A percentile compares a stretch with the other conserved stretches of the same genome.
Evolutionary conservation across 441 rosid species (phyloP).

Genomic region (Pelargonium myrrhifolium): DNA sequence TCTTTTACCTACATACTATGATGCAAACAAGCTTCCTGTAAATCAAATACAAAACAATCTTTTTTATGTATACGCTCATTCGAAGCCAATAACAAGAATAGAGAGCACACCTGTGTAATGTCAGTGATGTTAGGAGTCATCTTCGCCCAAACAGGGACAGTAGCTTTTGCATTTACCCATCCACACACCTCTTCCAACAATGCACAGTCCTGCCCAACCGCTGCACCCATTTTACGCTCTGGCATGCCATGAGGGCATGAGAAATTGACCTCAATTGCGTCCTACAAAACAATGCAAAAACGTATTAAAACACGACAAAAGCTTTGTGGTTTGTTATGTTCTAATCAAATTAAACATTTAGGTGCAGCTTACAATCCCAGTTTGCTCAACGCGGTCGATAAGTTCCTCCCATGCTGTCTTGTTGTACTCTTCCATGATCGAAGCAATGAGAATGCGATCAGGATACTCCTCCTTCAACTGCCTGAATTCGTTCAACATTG

Average conservation of each 20-base stretch:
- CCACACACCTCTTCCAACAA: conserved; percentile 82
- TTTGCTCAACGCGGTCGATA: conserved; percentile 89
- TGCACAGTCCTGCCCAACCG: conserved; percentile 84
- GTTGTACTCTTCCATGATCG: conserved; percentile 88
- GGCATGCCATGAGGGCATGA: conserved; percentile 99
- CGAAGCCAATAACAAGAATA: conserved; percentile 6
- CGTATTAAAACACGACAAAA: background rate
- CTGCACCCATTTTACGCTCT: conserved; percentile 95
- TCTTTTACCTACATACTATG: too few species aligned
- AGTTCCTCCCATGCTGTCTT: conserved; percentile 93
- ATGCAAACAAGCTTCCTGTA: background rate
- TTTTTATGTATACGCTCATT: background rate
- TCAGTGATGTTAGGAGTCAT: conserved; percentile 98
- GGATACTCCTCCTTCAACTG: conserved; percentile 76
- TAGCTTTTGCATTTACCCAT: conserved; percentile 91
- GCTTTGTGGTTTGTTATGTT: background rate
- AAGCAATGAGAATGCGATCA: conserved; percentile 83
- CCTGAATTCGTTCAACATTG: conserved; percentile 79
- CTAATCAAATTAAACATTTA: background rate
- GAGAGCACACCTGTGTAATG: conserved; percentile 52
- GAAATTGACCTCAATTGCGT: conserved; percentile 88
- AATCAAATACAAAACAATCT: background rate
- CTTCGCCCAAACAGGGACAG: conserved; percentile 98
- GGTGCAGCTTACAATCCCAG: conserved; percentile 66
- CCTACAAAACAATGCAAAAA: conserved; percentile 32